These are phyloP conservation scores for Fagopyrum tataricum DNA, from an alignment of 148 eudicot genomes.

Conservation along the genomic window DNA sequence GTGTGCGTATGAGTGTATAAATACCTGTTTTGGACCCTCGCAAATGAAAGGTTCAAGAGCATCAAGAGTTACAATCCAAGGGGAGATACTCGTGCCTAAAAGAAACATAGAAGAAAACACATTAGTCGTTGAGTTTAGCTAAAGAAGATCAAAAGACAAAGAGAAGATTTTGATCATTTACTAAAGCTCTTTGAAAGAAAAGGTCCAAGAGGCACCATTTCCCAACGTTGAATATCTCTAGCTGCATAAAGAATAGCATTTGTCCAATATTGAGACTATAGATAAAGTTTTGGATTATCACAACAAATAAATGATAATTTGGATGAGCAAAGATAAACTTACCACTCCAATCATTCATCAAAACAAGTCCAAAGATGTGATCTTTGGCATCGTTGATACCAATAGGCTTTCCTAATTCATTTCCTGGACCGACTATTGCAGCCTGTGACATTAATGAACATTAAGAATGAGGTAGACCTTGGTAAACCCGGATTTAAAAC, in stretches of 20 bases:
- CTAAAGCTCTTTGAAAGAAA: slow-evolving; percentile 71
- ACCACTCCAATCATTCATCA: slow-evolving; percentile 99
- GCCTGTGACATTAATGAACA: slow-evolving; percentile 45
- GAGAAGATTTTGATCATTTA: too few species aligned
- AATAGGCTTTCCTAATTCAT: slow-evolving; percentile 69
- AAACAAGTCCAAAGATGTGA: slow-evolving; percentile 85
- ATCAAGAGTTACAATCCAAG: slow-evolving; percentile 97
- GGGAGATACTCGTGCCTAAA: slow-evolving; percentile 80
- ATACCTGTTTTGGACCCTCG: slow-evolving; percentile 74
- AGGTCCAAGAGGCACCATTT: slow-evolving; percentile 82
- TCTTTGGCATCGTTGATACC: slow-evolving; percentile 81
- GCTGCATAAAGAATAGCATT: slow-evolving; percentile 36
- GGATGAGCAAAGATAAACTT: slow-evolving; percentile 11
- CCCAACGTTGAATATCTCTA: slow-evolving; percentile 96
- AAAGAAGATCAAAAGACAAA: neutral
- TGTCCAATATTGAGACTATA: too few species aligned
- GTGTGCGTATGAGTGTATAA: neutral
- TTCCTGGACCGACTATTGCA: slow-evolving; percentile 92
- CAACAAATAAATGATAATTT: neutral
- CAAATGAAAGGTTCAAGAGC: slow-evolving; percentile 87
- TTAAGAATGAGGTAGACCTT: too few species aligned
- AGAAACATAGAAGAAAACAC: slow-evolving; percentile 1
- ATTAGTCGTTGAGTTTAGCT: neutral
- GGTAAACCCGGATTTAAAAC: too few species aligned
- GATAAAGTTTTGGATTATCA: neutral